Percentiles rank a stretch among this genome's conserved stretches.
Evolutionary conservation across 1,284 basidiomycete genomes (phyloP).

Genomic region (Ganoderma resinaceum): DNA sequence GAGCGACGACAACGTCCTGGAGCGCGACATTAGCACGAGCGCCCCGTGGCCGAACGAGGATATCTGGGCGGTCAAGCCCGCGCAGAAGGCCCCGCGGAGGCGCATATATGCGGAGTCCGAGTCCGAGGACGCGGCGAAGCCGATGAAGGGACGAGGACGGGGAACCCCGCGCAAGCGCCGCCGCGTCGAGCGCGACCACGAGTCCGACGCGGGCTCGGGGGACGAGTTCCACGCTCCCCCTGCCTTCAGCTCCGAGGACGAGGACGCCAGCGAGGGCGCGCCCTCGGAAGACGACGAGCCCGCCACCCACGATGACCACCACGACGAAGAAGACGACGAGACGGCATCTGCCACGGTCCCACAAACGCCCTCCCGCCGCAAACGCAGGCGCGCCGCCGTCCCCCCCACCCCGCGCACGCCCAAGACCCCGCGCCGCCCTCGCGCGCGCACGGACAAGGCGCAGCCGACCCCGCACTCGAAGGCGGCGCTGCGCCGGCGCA

Average conservation of each 20-base stretch:
- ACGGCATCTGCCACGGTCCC: neutral
- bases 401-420: constrained; percentile 31
- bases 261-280: neutral
- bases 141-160: neutral
- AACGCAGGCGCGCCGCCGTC: constrained; percentile 35
- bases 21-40: constrained; percentile 12
- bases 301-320: constrained; percentile 4
- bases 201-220: neutral
- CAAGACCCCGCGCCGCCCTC: constrained; percentile 36
- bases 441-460: constrained; percentile 35
- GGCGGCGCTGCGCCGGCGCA: constrained; percentile 55
- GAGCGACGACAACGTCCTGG: constrained; percentile 13
- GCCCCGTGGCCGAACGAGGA: constrained; percentile 18
- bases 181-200: neutral
- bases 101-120: neutral
- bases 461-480: constrained; percentile 76
- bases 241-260: constrained; percentile 1
- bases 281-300: constrained; percentile 3
- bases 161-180: constrained; percentile 8
- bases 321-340: constrained; percentile 4
- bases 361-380: constrained; percentile 18
- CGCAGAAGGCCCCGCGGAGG: neutral
- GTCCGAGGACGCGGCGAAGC: neutral
- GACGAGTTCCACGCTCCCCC: constrained; percentile 10
- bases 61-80: constrained; percentile 20